phyloP scores from a whole-genome alignment of 2,329 filamentous ascomycete genomes.

The Tothia fuscella region DNA sequence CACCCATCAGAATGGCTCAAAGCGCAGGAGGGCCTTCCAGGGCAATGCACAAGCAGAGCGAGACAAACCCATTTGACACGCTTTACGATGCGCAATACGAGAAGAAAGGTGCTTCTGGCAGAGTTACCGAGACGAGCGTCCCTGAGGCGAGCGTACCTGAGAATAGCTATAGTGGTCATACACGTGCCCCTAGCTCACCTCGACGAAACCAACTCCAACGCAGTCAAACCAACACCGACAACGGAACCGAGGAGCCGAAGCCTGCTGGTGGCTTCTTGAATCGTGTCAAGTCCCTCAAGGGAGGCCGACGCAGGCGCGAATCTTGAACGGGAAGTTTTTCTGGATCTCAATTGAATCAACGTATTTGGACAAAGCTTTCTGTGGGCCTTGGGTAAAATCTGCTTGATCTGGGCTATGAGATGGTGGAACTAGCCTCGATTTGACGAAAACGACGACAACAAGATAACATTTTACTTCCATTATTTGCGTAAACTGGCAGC shows the following conservation, averaged over 20 bases:
- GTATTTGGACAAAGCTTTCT: too few relatives aligned
- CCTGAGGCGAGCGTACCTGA: constrained; percentile 3
- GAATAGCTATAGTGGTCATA: constrained; percentile 14
- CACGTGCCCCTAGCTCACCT: constrained; percentile 45
- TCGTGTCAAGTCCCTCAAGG: constrained; percentile 73
- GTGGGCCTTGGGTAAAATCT: too few relatives aligned
- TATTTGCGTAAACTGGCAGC: too few relatives aligned
- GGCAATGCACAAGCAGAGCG: constrained; percentile 4
- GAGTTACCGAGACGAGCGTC: constrained; percentile 30
- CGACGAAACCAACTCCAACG: constrained; percentile 51
- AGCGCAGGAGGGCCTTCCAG: constrained; percentile 10
- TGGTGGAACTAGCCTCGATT: too few relatives aligned
- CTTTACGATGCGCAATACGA: constrained; percentile 63
- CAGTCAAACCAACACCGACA: constrained; percentile 34
- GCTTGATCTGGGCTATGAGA: too few relatives aligned
- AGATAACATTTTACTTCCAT: too few relatives aligned
- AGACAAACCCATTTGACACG: constrained; percentile 48
- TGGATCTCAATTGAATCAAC: constrained; percentile 1
- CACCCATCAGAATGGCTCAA: constrained; percentile 4
- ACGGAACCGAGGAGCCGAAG: constrained; percentile 19
- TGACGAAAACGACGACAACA: too few relatives aligned
- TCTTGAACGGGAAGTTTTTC: background rate
- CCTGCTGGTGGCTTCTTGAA: constrained; percentile 55
- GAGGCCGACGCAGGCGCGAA: constrained; percentile 39
- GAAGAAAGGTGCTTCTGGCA: constrained; percentile 49